Conservation (phyloP, 768 basidiomycete species). For the Suillus subalutaceus region DNA sequence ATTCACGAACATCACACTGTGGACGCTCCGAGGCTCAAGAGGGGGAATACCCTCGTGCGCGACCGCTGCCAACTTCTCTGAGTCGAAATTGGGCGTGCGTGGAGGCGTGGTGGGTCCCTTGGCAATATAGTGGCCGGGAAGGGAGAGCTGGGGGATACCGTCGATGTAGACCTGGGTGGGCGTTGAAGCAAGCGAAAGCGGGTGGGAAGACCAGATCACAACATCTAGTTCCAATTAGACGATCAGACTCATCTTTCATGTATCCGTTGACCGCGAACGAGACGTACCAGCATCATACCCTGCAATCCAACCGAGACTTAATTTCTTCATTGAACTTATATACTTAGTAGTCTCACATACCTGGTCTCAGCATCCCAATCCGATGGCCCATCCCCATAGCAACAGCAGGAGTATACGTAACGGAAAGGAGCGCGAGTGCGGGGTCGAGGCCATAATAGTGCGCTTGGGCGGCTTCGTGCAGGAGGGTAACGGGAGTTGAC, state of each 20-base stretch:
- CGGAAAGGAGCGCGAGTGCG: conserved; percentile 60
- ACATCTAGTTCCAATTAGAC: conserved; percentile 43
- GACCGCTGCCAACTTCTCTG: conserved; percentile 63
- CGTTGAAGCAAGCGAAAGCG: conserved; percentile 73
- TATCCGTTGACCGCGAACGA: background rate
- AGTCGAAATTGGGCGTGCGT: conserved; percentile 68
- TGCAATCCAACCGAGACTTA: background rate
- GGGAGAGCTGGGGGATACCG: conserved; percentile 72
- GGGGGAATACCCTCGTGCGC: conserved; percentile 78
- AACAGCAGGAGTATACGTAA: conserved; percentile 68
- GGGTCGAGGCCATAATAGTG: conserved; percentile 66
- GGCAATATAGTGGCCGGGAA: conserved; percentile 38
- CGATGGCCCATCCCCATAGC: conserved; percentile 77
- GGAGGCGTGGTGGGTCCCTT: conserved; percentile 45
- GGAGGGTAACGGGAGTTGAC: conserved; percentile 67
- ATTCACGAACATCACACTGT: conserved; percentile 63
- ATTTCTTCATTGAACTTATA: background rate
- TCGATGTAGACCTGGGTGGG: conserved; percentile 84
- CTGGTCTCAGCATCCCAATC: conserved; percentile 62
- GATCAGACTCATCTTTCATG: conserved; percentile 1
- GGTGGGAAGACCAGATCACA: conserved; percentile 78
- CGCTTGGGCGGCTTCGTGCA: conserved; percentile 73
- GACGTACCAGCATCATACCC: conserved; percentile 50
- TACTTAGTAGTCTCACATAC: conserved; percentile 22
- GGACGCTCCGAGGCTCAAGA: conserved; percentile 43